These are phyloP conservation scores for Cercospora zeae-maydis DNA, from an alignment of 2,329 filamentous ascomycete species.

Conservation along the genomic window DNA sequence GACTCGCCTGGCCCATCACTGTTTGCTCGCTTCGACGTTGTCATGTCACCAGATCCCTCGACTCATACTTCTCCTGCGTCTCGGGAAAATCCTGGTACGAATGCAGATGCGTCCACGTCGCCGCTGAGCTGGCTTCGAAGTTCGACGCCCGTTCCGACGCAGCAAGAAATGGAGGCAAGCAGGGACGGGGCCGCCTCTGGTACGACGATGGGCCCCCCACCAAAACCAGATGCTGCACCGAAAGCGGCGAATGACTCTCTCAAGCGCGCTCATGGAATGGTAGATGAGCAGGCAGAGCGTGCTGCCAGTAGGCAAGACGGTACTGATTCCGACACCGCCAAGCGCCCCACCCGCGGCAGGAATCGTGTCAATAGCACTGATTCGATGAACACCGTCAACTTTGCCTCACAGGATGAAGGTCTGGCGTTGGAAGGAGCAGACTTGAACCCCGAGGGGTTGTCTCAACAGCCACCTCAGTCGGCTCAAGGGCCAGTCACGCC, in stretches of 20 bases:
- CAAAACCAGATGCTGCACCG: conserved; percentile 1
- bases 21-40: neutral
- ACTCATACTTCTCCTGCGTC: neutral
- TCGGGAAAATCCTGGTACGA: neutral
- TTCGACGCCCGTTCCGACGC: neutral
- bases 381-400: conserved; percentile 1
- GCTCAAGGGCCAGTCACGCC: conserved; percentile 1
- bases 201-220: conserved; percentile 6
- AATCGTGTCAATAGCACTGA: conserved; percentile 4
- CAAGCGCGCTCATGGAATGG: conserved; percentile 20
- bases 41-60: neutral
- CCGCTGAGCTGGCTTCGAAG: conserved; percentile 6
- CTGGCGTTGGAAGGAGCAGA: neutral
- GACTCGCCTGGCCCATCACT: neutral
- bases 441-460: neutral
- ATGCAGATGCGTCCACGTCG: neutral
- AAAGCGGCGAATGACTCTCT: neutral
- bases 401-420: conserved; percentile 8
- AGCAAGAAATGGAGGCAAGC: conserved; percentile 1
- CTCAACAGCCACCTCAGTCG: conserved; percentile 11
- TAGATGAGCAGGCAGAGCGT: conserved; percentile 3
- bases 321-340: neutral
- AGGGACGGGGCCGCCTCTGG: neutral
- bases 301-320: conserved; percentile 1
- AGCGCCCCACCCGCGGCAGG: conserved; percentile 2